phyloP scores from a whole-genome alignment of 805 yeast species.

The Kodamaea jinghongensis region DNA sequence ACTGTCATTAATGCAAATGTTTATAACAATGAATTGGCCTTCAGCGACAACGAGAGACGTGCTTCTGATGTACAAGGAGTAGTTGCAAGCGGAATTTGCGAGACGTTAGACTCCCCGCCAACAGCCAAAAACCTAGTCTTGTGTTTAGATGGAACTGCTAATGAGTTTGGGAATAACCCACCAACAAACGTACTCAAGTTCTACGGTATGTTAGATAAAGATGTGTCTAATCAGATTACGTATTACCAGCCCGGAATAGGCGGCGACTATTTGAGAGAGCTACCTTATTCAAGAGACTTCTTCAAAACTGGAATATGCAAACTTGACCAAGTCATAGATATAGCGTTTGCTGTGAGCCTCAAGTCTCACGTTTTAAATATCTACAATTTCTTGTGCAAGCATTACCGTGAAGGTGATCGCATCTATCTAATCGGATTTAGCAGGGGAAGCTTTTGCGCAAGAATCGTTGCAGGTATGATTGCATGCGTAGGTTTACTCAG shows the following conservation, averaged over 20 bases:
- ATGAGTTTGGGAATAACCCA: constrained; percentile 54
- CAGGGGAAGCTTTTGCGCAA: constrained; percentile 65
- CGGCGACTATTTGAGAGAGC: too few species aligned
- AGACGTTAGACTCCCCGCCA: not conserved
- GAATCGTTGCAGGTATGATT: constrained; percentile 64
- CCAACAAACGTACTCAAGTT: constrained; percentile 54
- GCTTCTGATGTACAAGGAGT: too few species aligned
- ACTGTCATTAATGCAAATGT: too few species aligned
- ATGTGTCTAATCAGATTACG: constrained; percentile 45
- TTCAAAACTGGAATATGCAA: constrained; percentile 37
- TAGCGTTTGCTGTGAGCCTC: constrained; percentile 52
- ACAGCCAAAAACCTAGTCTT: constrained; percentile 44
- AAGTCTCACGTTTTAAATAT: constrained; percentile 59
- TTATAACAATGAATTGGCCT: too few species aligned
- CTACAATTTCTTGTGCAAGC: constrained; percentile 49
- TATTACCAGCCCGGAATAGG: constrained; percentile 74
- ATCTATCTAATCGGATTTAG: constrained; percentile 58
- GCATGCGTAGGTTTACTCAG: constrained; percentile 60
- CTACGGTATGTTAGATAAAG: constrained; percentile 50
- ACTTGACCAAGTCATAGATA: constrained; percentile 28
- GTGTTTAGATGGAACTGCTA: constrained; percentile 64
- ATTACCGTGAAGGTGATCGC: constrained; percentile 48
- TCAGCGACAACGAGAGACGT: too few species aligned
- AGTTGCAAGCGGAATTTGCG: constrained; percentile 2
- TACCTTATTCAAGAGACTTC: too few species aligned